phyloP scores from a whole-genome alignment of 2,329 filamentous ascomycete species.

The Hysterium pulicare region DNA sequence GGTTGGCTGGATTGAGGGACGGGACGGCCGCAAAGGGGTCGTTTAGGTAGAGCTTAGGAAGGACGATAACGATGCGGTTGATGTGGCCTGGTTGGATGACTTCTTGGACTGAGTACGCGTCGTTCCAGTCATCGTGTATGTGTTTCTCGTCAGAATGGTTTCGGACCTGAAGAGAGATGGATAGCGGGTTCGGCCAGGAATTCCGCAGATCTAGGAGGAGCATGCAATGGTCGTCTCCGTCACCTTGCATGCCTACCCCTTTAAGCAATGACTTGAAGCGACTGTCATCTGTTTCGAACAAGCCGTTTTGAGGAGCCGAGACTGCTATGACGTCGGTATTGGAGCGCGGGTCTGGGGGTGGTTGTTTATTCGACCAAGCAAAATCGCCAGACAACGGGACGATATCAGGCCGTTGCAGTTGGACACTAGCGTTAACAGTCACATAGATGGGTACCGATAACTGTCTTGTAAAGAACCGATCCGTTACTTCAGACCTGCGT shows the following conservation, averaged over 20 bases:
- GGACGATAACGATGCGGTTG: slow-evolving; percentile 69
- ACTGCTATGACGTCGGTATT: not conserved
- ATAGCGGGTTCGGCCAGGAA: slow-evolving; percentile 78
- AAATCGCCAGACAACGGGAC: slow-evolving; percentile 68
- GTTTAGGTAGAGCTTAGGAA: slow-evolving; percentile 72
- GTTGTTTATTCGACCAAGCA: slow-evolving; percentile 54
- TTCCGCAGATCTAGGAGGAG: slow-evolving; percentile 83
- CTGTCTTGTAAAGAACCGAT: slow-evolving; percentile 79
- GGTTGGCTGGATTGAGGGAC: slow-evolving; percentile 73
- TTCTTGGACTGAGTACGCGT: slow-evolving; percentile 35
- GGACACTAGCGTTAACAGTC: slow-evolving; percentile 88
- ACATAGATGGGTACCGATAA: slow-evolving; percentile 76
- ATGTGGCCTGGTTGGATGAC: slow-evolving; percentile 59
- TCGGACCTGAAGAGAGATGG: slow-evolving; percentile 57
- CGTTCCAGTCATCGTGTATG: slow-evolving; percentile 12
- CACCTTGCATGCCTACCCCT: slow-evolving; percentile 38
- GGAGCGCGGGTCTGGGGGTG: not conserved
- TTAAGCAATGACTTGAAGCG: slow-evolving; percentile 47
- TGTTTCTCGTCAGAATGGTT: slow-evolving; percentile 14
- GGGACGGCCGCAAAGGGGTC: slow-evolving; percentile 76
- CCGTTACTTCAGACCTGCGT: slow-evolving; percentile 62
- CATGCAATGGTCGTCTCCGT: slow-evolving; percentile 66
- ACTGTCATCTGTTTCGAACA: slow-evolving; percentile 26
- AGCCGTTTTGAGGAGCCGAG: slow-evolving; percentile 2
- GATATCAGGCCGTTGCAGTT: slow-evolving; percentile 76